Evolutionary conservation across 805 yeast species (phyloP), one percentile per base, ranked within the genome.

Genomic region (Lipomyces sp.): DNA sequence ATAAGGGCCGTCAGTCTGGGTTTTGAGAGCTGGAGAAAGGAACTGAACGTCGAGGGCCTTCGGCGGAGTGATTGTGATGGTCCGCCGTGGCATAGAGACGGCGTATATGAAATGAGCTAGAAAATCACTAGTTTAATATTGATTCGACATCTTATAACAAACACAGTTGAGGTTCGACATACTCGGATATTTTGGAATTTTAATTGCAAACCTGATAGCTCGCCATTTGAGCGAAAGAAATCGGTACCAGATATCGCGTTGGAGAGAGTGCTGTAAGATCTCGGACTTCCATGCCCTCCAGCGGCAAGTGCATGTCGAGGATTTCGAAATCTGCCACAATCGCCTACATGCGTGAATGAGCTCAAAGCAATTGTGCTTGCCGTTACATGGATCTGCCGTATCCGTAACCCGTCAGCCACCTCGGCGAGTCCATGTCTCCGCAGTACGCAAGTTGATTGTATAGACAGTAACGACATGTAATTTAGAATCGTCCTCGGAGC

Each of bases 1-100:
- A 93, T 95, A 35, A 93, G 70, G 5, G 89, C 79, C 0, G 97
- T 86, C 47, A 93, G 75, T 49, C 88, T 77, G 14, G 98, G 98
- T 68, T 93, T 93, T 3, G 96, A 80, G n/a, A 93, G 75, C 53
- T 86, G 86, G 8, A 88, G 47, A 63, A 87, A 89, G 1, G 65
- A 54, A n/a, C 33, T 38, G 13, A 34, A 33, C 22, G 26, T 28
- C 1, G 53, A 45, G n/a, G 49, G 51, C 18, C 33, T 26, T 3
- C 29, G 33, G 6, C 51, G 50, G 1, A 46, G 49, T 21, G 47
- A 16, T 4, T 29, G 31, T 16, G 36, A 31, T 18, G 41, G 26
- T 26, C 23, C 28, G 16, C 46, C 47, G 16, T 48, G 52, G 18
- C 36, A 37, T 7, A 38, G 14, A 13, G 46, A 37, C n/a, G 50